These are phyloP conservation scores for Pilatotrama ljubarskyi DNA, from an alignment of 768 basidiomycete species.

Conservation along the genomic window DNA sequence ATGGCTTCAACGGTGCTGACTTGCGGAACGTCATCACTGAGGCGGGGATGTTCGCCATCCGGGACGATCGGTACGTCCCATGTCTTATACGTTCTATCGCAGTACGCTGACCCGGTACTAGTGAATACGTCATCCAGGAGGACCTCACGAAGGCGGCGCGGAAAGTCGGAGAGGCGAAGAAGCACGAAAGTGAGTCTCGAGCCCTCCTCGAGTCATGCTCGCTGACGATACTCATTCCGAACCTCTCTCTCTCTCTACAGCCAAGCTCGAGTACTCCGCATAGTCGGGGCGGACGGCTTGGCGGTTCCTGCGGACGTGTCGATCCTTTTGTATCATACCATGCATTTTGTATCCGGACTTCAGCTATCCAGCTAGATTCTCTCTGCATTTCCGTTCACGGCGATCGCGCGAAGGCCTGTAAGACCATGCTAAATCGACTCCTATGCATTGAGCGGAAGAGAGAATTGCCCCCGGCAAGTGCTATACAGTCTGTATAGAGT, in stretches of 20 bases:
- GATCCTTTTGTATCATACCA: conserved; percentile 17
- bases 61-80: conserved; percentile 79
- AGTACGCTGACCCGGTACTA: conserved; percentile 28
- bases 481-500: too few species aligned
- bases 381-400: background rate
- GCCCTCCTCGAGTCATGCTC: background rate
- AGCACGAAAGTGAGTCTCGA: conserved; percentile 86
- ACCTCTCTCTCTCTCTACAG: conserved; percentile 23
- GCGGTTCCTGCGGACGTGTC: background rate
- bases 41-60: conserved; percentile 97
- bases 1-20: conserved; percentile 96
- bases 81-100: background rate
- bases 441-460: too few species aligned
- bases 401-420: too few species aligned
- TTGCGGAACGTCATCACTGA: conserved; percentile 93
- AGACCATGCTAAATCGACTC: too few species aligned
- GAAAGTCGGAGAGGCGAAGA: conserved; percentile 95
- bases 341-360: conserved; percentile 15
- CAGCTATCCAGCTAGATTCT: background rate
- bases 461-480: too few species aligned
- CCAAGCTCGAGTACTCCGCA: conserved; percentile 47
- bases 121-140: conserved; percentile 91
- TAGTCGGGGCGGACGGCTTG: conserved; percentile 20
- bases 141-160: conserved; percentile 95
- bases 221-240: conserved; percentile 1